Evolutionary conservation across 2,329 filamentous ascomycete genomes (phyloP).

Genomic region (Aspergillus jensenii): DNA sequence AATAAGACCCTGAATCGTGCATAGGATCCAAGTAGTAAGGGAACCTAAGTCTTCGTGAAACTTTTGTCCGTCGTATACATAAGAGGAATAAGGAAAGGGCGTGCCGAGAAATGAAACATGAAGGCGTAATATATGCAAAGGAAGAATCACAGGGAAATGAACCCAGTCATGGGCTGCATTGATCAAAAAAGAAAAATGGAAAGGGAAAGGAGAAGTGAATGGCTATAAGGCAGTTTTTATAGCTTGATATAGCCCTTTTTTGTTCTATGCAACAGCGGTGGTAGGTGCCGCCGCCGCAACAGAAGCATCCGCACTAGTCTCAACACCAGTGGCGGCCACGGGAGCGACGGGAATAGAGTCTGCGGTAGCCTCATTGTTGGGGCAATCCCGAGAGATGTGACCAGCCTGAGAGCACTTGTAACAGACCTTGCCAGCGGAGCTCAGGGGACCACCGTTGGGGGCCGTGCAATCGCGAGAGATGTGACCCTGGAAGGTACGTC

Average conservation of each 20-base stretch:
- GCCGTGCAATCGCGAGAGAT: conserved; percentile 95
- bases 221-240: conserved; percentile 14
- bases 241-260: conserved; percentile 5
- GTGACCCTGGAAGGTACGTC: conserved; percentile 57
- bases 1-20: conserved; percentile 39
- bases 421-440: conserved; percentile 96
- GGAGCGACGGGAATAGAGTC: conserved; percentile 28
- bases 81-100: conserved; percentile 29
- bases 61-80: conserved; percentile 47
- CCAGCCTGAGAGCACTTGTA: conserved; percentile 96
- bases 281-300: conserved; percentile 40
- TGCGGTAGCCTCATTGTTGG: conserved; percentile 62
- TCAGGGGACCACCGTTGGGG: conserved; percentile 91
- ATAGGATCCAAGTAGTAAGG: conserved; percentile 33
- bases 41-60: conserved; percentile 40
- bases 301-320: conserved; percentile 36
- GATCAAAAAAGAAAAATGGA: conserved; percentile 26
- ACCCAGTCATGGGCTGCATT: conserved; percentile 20
- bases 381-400: conserved; percentile 94
- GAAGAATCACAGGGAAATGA: conserved; percentile 30
- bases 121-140: conserved; percentile 41
- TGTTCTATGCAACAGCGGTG: conserved; percentile 45
- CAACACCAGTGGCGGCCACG: conserved; percentile 38
- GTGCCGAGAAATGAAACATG: conserved; percentile 28
- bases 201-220: conserved; percentile 14